Base-by-base conservation (phyloP, 1,284 basidiomycete species). In the Apiotrichum sp. region DNA sequence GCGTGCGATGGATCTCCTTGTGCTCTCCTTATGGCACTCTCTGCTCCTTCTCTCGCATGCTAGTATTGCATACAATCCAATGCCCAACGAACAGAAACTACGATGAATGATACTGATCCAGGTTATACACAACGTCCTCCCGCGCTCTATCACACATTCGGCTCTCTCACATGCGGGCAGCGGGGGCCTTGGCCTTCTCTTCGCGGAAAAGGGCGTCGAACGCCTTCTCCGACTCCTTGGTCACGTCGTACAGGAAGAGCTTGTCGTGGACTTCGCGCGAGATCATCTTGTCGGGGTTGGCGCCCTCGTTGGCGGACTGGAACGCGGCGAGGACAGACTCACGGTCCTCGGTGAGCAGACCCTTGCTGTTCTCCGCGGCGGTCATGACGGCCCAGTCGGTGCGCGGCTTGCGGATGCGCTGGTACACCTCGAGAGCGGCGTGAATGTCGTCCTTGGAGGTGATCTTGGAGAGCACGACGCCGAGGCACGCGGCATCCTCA, bases 281-380 rank as follows among this genome's bases (percentile, higher is more conserved):
- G 53, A 61, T 55, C 59, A 61, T 61, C 68, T 88, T 86, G 61
- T 86, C 68, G 4, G 65, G 66, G 50, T 68, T 68, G n/a, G 58
- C 44, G 5, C 66, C 56, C 50, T 62, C 63, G 48, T 61, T 56
- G 6, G 61, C 62, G 16, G 56, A 47, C 43, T 53, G 55, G 58
- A 70, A 69, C 10, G 59, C 59, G 13, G 57, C 56, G 58, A 67
- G 61, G 47, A 67, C 58, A 13, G 61, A 58, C 44, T 62, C 63
- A 47, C 61, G 65, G 52, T 65, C 67, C 49, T 58, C 57, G 4
- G 72, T 65, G 53, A 73, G 73, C 5, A 77, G 65, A 31, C 69
- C 70, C 48, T 70, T 68, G 8, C 74, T 72, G 62, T 74, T 74
- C 32, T 63, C 65, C 8, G 70, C 68, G n/a, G 73, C 73, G 10